These are phyloP conservation scores for Westerdykella aurantiaca DNA, from an alignment of 2,329 filamentous ascomycete species.

Conservation along the genomic window DNA sequence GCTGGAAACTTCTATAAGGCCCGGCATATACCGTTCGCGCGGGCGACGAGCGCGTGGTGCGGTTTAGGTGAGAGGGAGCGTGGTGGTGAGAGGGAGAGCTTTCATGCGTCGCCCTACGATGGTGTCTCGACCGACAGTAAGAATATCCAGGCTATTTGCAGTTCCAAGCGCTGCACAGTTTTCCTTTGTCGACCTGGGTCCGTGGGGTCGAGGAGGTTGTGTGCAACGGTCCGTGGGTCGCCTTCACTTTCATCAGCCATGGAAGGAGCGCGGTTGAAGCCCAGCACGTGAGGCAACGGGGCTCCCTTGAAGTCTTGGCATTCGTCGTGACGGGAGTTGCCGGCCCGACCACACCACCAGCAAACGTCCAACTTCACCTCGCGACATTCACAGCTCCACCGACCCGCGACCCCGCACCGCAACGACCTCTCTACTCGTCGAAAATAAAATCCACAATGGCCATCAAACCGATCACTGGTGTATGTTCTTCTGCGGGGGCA, in stretches of 20 bases:
- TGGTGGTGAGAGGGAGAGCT: not conserved
- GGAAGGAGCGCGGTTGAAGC: no score
- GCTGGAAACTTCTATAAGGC: constrained; percentile 11
- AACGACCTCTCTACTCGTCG: constrained; percentile 24
- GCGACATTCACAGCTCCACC: constrained; percentile 25
- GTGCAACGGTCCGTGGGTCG: no score
- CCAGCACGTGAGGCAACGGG: no score
- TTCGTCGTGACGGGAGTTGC: constrained; percentile 2
- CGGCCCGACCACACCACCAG: constrained; percentile 10
- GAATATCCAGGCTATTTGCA: no score
- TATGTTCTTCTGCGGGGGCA: constrained; percentile 32
- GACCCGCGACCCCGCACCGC: constrained; percentile 19
- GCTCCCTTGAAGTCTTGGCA: not conserved
- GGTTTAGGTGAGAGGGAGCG: not conserved
- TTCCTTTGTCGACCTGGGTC: no score
- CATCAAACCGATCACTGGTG: constrained; percentile 49
- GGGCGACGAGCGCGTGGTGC: not conserved
- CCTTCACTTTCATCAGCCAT: no score
- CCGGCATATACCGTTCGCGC: constrained; percentile 26
- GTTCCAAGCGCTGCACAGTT: no score
- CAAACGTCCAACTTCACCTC: constrained; percentile 16
- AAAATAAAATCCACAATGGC: constrained; percentile 33
- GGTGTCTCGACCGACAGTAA: no score
- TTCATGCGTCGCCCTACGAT: not conserved
- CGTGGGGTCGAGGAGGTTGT: no score